A percentile compares a stretch with the other conserved stretches of the same genome.
phyloP scores from a whole-genome alignment of 192 early-diverging fungal genomes.

The Funneliformis geosporum region DNA sequence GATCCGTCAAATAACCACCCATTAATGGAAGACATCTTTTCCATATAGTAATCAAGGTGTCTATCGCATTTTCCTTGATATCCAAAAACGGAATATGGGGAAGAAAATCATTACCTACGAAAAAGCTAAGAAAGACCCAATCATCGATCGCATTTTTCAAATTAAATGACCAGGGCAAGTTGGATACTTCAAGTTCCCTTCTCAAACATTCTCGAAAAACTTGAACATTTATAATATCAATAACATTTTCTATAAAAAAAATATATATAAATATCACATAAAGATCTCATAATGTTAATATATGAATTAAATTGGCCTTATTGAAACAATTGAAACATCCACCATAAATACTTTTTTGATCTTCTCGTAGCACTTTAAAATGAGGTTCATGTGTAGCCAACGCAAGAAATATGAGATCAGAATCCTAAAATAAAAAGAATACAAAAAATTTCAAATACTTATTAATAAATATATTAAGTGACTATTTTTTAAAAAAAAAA shows the following conservation, averaged over 20 bases:
- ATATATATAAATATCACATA: too few species aligned
- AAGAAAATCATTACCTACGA: slow-evolving; percentile 98
- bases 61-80: slow-evolving; percentile 94
- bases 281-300: slow-evolving; percentile 56
- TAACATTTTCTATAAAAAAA: too few species aligned
- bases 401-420: slow-evolving; percentile 97
- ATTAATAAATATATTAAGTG: background rate
- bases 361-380: slow-evolving; percentile 94
- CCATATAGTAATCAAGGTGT: slow-evolving; percentile 86
- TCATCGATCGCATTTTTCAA: slow-evolving; percentile 94
- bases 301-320: slow-evolving; percentile 74
- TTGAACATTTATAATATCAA: slow-evolving; percentile 65
- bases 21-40: slow-evolving; percentile 73
- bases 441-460: too few species aligned
- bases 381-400: slow-evolving; percentile 96
- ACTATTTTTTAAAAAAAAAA: background rate
- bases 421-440: slow-evolving; percentile 61
- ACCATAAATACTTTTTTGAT: slow-evolving; percentile 72
- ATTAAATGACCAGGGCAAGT: slow-evolving; percentile 77
- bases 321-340: slow-evolving; percentile 62
- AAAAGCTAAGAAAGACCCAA: slow-evolving; percentile 96
- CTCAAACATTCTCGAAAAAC: slow-evolving; percentile 91
- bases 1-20: slow-evolving; percentile 84
- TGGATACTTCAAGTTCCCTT: slow-evolving; percentile 70
- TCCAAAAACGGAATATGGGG: slow-evolving; percentile 92